Percentiles rank a stretch among this genome's conserved stretches.
Evolutionary conservation across 1,139 yeast genomes (phyloP).

Genomic region (Scheffersomyces segobiensis): DNA sequence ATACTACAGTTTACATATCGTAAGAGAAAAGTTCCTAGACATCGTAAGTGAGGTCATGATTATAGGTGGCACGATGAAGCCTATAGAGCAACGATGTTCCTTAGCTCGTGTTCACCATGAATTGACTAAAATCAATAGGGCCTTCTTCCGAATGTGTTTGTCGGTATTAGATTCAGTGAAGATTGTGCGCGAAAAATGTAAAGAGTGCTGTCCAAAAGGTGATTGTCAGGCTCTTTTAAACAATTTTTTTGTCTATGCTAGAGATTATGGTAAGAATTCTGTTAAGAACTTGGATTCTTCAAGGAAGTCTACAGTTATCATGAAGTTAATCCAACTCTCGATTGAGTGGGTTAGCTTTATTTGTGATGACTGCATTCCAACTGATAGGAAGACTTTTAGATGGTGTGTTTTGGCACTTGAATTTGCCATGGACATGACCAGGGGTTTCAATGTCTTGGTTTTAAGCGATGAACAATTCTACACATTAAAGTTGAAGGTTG

Average conservation of each 20-base stretch:
- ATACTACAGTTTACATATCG: conserved; percentile 35
- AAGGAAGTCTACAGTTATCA: conserved; percentile 67
- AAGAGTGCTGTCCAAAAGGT: conserved; percentile 42
- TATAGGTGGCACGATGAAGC: conserved; percentile 38
- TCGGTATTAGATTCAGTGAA: conserved; percentile 66
- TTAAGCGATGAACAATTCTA: conserved; percentile 77
- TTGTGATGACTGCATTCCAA: conserved; percentile 92
- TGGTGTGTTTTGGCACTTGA: conserved; percentile 97
- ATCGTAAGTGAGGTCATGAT: conserved; percentile 55
- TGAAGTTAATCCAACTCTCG: conserved; percentile 72
- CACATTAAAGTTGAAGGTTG: conserved; percentile 75
- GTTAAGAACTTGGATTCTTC: conserved; percentile 63
- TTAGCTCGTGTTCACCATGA: conserved; percentile 75
- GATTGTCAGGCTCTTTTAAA: conserved; percentile 74
- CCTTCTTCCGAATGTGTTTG: conserved; percentile 69
- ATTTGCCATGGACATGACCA: conserved; percentile 93
- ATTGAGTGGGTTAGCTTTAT: conserved; percentile 92
- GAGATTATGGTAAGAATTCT: conserved; percentile 81
- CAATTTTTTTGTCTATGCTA: conserved; percentile 73
- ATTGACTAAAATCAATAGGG: conserved; percentile 62
- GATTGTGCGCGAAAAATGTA: conserved; percentile 48
- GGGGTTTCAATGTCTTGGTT: conserved; percentile 85
- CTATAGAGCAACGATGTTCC: conserved; percentile 67
- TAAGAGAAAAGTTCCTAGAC: conserved; percentile 47
- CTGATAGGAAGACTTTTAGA: conserved; percentile 85